A percentile compares a stretch with the other conserved stretches of the same genome.
These are phyloP conservation scores for Cairneyella variabilis DNA, from an alignment of 495 filamentous ascomycete genomes.

Conservation along the genomic window DNA sequence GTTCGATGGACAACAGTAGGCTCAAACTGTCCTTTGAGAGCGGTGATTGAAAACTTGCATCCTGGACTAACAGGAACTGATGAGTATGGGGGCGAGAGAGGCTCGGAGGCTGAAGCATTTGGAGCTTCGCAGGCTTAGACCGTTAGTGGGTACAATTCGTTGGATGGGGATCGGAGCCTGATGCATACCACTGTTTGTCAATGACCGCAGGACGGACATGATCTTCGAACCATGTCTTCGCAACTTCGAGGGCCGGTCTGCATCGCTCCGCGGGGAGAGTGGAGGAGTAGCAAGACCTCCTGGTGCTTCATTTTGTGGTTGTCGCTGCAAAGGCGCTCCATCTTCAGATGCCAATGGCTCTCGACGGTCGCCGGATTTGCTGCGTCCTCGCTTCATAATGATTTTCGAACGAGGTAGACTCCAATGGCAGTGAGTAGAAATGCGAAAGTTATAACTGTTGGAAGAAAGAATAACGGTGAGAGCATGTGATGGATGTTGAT, in stretches of 20 bases:
- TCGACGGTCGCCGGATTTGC: background rate
- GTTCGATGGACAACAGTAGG: constrained; percentile 44
- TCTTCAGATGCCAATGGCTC: constrained; percentile 4
- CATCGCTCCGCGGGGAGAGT: constrained; percentile 1
- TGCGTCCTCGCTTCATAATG: constrained; percentile 18
- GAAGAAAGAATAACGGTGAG: background rate
- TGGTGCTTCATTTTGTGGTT: background rate
- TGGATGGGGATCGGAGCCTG: background rate
- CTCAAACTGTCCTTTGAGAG: constrained; percentile 37
- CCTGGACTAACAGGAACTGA: constrained; percentile 23
- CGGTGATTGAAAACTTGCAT: constrained; percentile 38
- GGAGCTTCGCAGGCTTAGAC: constrained; percentile 4
- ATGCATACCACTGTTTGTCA: constrained; percentile 40
- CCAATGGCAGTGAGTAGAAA: background rate
- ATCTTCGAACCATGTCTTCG: constrained; percentile 39
- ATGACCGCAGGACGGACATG: constrained; percentile 39
- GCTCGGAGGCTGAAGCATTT: constrained; percentile 10
- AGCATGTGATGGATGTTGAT: background rate
- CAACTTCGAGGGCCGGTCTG: constrained; percentile 27
- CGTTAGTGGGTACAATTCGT: background rate
- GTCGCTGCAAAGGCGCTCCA: constrained; percentile 1
- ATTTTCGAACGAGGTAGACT: background rate
- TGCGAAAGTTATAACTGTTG: background rate
- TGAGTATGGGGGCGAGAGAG: background rate
- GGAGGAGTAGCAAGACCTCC: constrained; percentile 5